Evolutionary conservation across 352 stramenopile genomes (phyloP).

Genomic region (Globisporangium rhizosaccharum): DNA sequence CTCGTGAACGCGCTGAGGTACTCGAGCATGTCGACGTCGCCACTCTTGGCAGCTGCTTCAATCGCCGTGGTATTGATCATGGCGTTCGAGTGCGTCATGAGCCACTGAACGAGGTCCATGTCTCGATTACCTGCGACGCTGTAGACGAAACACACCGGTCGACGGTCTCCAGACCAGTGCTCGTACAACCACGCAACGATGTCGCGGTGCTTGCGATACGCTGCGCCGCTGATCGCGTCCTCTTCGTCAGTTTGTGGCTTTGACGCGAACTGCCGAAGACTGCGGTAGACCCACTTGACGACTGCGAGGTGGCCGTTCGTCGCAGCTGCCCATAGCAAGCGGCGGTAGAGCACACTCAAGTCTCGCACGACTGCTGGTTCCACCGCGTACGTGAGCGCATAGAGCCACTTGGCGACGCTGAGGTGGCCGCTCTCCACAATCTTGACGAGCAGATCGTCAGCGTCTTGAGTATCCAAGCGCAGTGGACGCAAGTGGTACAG

Average conservation of each 20-base stretch:
- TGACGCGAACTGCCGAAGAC: neutral
- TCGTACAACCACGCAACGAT: neutral
- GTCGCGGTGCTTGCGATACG: neutral
- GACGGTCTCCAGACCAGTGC: neutral
- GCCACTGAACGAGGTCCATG: neutral
- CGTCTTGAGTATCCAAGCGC: neutral
- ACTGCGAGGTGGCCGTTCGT: conserved; percentile 1
- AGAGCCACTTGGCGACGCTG: neutral
- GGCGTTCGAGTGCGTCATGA: neutral
- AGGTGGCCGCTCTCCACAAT: neutral
- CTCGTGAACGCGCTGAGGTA: neutral
- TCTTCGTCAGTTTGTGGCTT: neutral
- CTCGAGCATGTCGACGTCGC: neutral
- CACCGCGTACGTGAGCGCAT: neutral
- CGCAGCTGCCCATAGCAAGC: neutral
- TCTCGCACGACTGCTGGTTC: neutral
- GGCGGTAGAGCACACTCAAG: neutral
- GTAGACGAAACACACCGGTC: neutral
- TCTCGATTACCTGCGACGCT: neutral
- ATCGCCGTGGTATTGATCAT: neutral
- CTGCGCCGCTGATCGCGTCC: neutral
- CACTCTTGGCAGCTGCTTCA: neutral
- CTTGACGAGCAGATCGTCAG: neutral
- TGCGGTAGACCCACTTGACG: conserved; percentile 4
- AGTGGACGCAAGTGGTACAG: neutral